phyloP scores from a whole-genome alignment of 2,329 filamentous ascomycete genomes.

The Waltergamsia citrina region DNA sequence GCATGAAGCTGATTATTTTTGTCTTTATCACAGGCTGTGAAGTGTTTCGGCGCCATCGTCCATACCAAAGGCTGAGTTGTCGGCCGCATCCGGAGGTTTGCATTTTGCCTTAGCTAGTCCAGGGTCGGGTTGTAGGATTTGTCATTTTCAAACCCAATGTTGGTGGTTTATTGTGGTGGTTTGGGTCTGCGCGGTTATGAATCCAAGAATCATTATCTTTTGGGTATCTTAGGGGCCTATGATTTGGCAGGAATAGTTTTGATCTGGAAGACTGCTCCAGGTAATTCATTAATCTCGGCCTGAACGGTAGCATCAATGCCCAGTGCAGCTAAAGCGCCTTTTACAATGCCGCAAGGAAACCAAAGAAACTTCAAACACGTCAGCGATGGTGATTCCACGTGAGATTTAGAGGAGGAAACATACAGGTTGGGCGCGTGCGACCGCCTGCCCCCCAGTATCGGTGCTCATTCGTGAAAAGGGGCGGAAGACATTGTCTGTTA shows the following conservation, averaged over 20 bases:
- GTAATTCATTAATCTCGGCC: constrained; percentile 80
- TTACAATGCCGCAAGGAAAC: constrained; percentile 89
- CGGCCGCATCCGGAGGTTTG: not conserved
- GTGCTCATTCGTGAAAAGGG: constrained; percentile 86
- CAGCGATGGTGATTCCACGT: constrained; percentile 4
- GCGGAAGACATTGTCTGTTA: constrained; percentile 87
- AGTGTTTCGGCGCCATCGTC: not conserved
- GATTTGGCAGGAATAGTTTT: constrained; percentile 66
- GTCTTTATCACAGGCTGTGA: constrained; percentile 25
- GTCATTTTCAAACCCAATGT: not conserved
- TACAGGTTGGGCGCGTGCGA: constrained; percentile 71
- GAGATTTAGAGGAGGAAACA: too few relatives aligned
- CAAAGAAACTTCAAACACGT: constrained; percentile 62
- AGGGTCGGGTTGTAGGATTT: not conserved
- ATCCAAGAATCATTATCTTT: not conserved
- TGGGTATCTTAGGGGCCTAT: constrained; percentile 21
- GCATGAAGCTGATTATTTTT: constrained; percentile 24
- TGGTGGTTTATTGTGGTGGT: not conserved
- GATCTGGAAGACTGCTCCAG: constrained; percentile 89
- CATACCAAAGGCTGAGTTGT: not conserved
- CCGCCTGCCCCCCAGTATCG: constrained; percentile 62
- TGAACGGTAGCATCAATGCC: constrained; percentile 88
- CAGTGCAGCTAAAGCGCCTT: constrained; percentile 84
- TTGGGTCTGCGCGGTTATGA: not conserved
- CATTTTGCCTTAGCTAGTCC: not conserved